phyloP scores from a whole-genome alignment of 306 rosid species.

The Quercus agrifolia region DNA sequence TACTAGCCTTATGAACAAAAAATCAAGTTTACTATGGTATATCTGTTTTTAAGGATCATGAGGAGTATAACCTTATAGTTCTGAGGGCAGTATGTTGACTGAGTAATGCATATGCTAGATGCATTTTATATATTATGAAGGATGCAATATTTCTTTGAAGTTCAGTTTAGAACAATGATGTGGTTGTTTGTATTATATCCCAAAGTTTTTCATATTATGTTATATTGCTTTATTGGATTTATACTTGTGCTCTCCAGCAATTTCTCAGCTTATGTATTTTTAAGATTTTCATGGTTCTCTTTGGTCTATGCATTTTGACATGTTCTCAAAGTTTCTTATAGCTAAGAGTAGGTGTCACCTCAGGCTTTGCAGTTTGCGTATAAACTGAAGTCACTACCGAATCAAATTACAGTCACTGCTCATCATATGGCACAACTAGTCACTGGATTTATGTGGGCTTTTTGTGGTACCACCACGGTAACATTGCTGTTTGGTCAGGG shows the following conservation, averaged over 20 bases:
- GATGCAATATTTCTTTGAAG: too few relatives aligned
- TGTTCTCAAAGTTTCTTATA: too few relatives aligned
- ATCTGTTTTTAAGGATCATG: not conserved
- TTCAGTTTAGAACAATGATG: too few relatives aligned
- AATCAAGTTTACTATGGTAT: not conserved
- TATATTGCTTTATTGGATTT: too few relatives aligned
- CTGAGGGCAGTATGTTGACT: not conserved
- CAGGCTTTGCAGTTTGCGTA: not conserved
- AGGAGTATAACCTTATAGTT: not conserved
- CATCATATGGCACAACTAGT: not conserved
- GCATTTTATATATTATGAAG: too few relatives aligned
- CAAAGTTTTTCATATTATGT: too few relatives aligned
- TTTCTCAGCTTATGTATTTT: too few relatives aligned
- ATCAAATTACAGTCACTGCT: not conserved
- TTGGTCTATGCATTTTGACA: too few relatives aligned
- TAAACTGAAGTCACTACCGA: not conserved
- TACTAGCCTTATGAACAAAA: not conserved
- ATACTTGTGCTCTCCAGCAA: too few relatives aligned
- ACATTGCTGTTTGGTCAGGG: not conserved
- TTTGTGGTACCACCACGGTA: not conserved
- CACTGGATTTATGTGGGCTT: not conserved
- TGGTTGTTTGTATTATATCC: too few relatives aligned
- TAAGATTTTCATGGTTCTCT: too few relatives aligned
- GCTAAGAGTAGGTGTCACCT: too few relatives aligned
- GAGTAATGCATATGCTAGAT: not conserved